Base-by-base conservation (phyloP, 2,329 filamentous ascomycete species). In the Stromatinia cepivora region DNA sequence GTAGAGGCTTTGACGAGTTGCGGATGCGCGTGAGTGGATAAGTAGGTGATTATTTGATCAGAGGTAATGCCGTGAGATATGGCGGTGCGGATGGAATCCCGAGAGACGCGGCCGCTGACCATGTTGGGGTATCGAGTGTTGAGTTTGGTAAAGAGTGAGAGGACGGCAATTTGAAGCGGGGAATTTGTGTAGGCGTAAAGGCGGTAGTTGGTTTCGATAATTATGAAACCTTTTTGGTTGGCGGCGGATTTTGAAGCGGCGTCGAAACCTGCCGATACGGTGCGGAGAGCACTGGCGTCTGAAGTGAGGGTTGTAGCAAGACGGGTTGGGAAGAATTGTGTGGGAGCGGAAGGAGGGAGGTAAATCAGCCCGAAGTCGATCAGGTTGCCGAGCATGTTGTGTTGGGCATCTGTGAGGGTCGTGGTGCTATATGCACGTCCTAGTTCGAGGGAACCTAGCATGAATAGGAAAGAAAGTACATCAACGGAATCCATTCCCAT, bases 171-270 rank as follows among this genome's bases (percentile, higher is more conserved):
- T 80, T 97, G 94, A 0, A 99, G 87, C 0, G 94, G 92, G 0
- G 93, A 97, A 46, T 91, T 90, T 9, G 96, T 98, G 82, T 99
- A 99, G 45, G 95, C 95, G 82, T 99, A 99, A 74, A 99, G 83
- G 36, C 95, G 92, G 82, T 97, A 98, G 81, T 99, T 99, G 11
- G 95, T 99, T 82, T 99, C 95, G 74, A 99, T 88, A 76, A 99
- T 94, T 78, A 99, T 93, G 82, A 93, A 95, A 72, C 94, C 94
- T 76, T 89, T 89, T 72, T 84, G 81, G 25, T 80, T 81, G 64
- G 77, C 78, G 63, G 73, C 80, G 58, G 76, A 79, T n/a, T 82
- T 81, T 1, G 88, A 85, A 10, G 90, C 90, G 54, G 90, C 90
- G 42, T 88, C 84, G 73, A 94, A 88, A 11, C 88, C 88, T 17